phyloP scores from a whole-genome alignment of 352 stramenopile species.

The Phytophthora melonis region DNA sequence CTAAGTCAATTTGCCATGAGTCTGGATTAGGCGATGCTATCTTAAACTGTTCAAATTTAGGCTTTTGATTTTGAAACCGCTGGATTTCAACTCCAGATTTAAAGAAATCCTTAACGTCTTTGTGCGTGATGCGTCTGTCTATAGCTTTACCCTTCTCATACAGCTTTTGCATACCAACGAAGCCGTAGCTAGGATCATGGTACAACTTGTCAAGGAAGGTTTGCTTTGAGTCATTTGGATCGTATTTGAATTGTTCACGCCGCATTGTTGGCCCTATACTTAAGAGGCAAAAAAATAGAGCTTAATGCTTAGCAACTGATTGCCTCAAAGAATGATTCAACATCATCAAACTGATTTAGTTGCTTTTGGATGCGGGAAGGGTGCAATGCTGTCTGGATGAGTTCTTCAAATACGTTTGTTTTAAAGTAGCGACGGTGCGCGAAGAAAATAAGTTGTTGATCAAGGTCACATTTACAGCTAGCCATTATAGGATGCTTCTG shows the following conservation, averaged over 20 bases:
- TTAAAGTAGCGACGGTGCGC: too few relatives aligned
- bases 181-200: conserved; percentile 20
- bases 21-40: conserved; percentile 29
- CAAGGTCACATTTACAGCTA: too few relatives aligned
- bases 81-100: conserved; percentile 19
- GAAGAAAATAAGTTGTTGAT: too few relatives aligned
- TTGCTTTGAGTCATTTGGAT: background rate
- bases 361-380: too few relatives aligned
- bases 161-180: conserved; percentile 20
- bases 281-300: background rate
- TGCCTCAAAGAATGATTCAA: too few relatives aligned
- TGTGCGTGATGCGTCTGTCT: conserved; percentile 6
- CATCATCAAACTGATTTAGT: too few relatives aligned
- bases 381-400: too few relatives aligned
- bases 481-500: too few relatives aligned
- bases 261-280: background rate
- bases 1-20: conserved; percentile 32
- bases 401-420: too few relatives aligned
- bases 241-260: too few relatives aligned
- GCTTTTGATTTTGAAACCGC: conserved; percentile 23
- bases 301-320: too few relatives aligned
- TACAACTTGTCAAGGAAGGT: background rate
- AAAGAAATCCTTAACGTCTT: conserved; percentile 26
- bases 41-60: conserved; percentile 7
- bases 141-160: conserved; percentile 21